Conservation (phyloP, 139 green algal species). For the Chlorella ohadii region DNA sequence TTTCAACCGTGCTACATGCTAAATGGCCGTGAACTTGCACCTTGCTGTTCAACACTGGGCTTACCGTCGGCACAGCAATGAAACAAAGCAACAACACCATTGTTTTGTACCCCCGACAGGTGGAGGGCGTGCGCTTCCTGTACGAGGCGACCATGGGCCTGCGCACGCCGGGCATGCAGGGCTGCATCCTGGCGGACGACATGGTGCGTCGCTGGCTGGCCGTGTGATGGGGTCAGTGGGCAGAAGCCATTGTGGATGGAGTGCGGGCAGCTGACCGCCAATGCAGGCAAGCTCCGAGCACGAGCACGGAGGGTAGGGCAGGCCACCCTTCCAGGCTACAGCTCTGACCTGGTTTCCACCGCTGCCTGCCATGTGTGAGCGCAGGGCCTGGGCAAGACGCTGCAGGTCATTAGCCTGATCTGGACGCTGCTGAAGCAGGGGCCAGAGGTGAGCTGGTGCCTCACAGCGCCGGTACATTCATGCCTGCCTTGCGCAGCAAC, state of each 20-base stretch:
- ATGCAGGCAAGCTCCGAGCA: not conserved
- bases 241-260: no score
- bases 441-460: constrained; percentile 50
- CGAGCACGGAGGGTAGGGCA: no score
- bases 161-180: constrained; percentile 28
- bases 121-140: constrained; percentile 82
- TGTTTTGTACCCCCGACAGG: constrained; percentile 29
- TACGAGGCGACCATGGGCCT: constrained; percentile 71
- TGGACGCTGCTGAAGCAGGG: constrained; percentile 85
- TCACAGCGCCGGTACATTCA: no score
- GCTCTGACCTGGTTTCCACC: not conserved
- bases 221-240: no score
- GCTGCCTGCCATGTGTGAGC: not conserved
- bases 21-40: no score
- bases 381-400: constrained; percentile 60
- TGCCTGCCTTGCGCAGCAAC: no score
- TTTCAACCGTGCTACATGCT: no score
- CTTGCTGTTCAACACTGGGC: no score
- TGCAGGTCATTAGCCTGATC: constrained; percentile 80
- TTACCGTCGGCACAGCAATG: no score
- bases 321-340: no score
- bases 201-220: constrained; percentile 75
- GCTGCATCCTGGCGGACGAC: constrained; percentile 84
- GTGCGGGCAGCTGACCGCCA: not conserved
- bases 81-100: no score